Evolutionary conservation across 306 rosid species (phyloP), one percentile per base, ranked within the genome.

Genomic region (Lathyrus oleraceus): DNA sequence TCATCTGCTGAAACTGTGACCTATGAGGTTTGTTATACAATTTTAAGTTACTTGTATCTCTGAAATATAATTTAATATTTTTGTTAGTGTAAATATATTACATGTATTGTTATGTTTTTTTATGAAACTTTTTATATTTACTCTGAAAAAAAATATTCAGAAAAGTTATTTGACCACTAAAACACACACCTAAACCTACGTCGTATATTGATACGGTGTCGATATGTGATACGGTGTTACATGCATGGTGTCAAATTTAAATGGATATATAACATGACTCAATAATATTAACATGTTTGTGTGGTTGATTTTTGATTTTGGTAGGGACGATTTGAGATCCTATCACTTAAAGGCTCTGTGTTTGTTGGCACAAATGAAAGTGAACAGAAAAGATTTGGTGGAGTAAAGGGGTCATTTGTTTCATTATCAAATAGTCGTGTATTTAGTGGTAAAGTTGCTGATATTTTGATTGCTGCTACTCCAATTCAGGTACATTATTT

Each of bases 311-410:
- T 43, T 10, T 44, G 8, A 32, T 45, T 65, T 30, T 65, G 69
- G 67, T 86, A 91, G 97, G 97, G 97, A 27, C 82, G 89, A 36
- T 91, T 75, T 70, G 94, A 89, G 74, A 89, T 91, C 69, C 66
- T 89, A 10, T 76, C 94, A 20, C 90, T 91, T n/a, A 79, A 81
- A 9, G 96, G 97, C 58, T 77, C 96, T 8, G 83, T 87, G 72
- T 67, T 84, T 47, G 61, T 81, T 64, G 91, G 83, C 67, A 1
- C 38, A 32, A 32, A 32, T 32, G 6, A 32, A 32, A 72, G 49
- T 81, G 71, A 62, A 61, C 86, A 77, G 53, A 40, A 79, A 19
- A 75, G 74, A 75, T 35, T 69, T 44, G 96, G 91, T 62, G 89
- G 87, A 4, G 67, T 91, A 73, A 89, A 85, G 5, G 90, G 89